Evolutionary conservation across 306 rosid genomes (phyloP), one percentile per base, ranked within the genome.

Genomic region (Inga leiocalycina): DNA sequence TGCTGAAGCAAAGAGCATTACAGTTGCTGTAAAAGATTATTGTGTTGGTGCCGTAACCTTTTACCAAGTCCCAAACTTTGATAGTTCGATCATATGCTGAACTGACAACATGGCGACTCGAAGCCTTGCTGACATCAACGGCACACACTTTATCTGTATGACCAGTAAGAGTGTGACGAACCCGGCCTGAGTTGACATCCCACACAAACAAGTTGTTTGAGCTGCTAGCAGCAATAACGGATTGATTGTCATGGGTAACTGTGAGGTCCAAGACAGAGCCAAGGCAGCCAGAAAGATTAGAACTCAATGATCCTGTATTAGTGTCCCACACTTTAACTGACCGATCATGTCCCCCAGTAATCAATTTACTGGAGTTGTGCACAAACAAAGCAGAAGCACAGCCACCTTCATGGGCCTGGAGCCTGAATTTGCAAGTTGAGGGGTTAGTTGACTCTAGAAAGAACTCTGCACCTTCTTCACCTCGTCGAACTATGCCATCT

Each of bases 1-100:
- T 85, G 87, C 98, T 91, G 90, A 94, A 94, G 87, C 91, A 78
- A 68, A 97, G 87, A 70, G 99, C 90, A 83, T 94, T 97, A 88
- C 99, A 97, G 83, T 94, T 92, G 86, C 97, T 97, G 77, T 80
- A 87, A 56, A 89, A 92, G 54, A 92, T 90, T 75, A 97, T 89
- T 52, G 99, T 97, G 84, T 90, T 94, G 62, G 87, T 82, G 97
- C 99, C 94, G 91, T 92, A 96, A 83, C 99, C 99, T 88, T 94
- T 97, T 81, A 88, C 84, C 86, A 94, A 82, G 87, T 97, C 99
- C 98, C 99, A 97, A 54, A 97, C 88, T 87, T 97, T 97, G 65
- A 97, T 97, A 45, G 99, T 94, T 14, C 99, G 98, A 80, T 97
- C 98, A 73, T 97, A 92, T 3, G 97, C 97, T 74, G 99, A 97